Conservation (phyloP, 1,139 yeast species). For the Lodderomyces jiufengensis region DNA sequence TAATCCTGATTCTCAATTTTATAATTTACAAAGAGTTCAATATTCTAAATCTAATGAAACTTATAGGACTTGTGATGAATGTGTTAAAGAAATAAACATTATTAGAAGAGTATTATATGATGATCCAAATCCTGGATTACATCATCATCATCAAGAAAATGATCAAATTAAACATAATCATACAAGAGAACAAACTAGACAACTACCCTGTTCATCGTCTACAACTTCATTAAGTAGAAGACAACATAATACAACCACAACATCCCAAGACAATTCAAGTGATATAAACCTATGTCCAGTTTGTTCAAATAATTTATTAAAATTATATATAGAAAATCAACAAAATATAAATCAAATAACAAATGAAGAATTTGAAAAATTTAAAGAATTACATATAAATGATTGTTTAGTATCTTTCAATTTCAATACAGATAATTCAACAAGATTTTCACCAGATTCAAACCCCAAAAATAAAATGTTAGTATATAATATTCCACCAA, state of each 20-base stretch:
- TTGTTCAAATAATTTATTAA: conserved; percentile 50
- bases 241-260: background rate
- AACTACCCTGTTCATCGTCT: conserved; percentile 10
- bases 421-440: conserved; percentile 59
- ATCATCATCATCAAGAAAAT: too few species aligned
- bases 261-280: conserved; percentile 19
- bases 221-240: conserved; percentile 5
- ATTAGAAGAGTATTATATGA: conserved; percentile 44
- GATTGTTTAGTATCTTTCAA: conserved; percentile 66
- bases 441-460: conserved; percentile 29
- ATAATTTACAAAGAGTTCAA: conserved; percentile 2
- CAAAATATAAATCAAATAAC: conserved; percentile 13
- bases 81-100: conserved; percentile 61
- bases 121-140: conserved; percentile 3
- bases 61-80: conserved; percentile 68
- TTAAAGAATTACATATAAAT: conserved; percentile 65
- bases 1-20: conserved; percentile 4
- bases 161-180: conserved; percentile 23
- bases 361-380: conserved; percentile 38
- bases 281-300: conserved; percentile 44
- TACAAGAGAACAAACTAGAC: conserved; percentile 9
- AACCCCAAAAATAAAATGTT: conserved; percentile 73
- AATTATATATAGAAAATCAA: conserved; percentile 40
- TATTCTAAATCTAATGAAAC: conserved; percentile 22
- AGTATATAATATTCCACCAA: conserved; percentile 68